Evolutionary conservation across 257 asterid species (phyloP).

Genomic region (Agastache rugosa): DNA sequence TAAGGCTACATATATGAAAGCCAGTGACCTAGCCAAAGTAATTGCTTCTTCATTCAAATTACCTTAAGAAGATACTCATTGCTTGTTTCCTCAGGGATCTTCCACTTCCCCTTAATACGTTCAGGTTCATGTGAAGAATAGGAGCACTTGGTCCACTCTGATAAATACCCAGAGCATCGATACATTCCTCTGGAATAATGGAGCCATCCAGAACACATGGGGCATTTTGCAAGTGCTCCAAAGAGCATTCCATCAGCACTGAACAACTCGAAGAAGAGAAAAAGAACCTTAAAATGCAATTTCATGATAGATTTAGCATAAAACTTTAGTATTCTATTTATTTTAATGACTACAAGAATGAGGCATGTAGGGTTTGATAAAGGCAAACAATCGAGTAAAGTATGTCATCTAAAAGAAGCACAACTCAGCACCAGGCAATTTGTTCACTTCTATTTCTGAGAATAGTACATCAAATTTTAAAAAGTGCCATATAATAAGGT

Average conservation of each 20-base stretch:
- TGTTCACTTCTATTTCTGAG: constrained; percentile 7
- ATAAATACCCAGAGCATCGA: constrained; percentile 76
- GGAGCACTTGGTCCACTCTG: constrained; percentile 94
- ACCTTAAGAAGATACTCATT: constrained; percentile 85
- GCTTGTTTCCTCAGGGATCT: constrained; percentile 76
- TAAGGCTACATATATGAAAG: constrained; percentile 25
- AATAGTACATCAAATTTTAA: constrained; percentile 6
- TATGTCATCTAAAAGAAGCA: background rate
- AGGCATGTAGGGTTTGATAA: constrained; percentile 1
- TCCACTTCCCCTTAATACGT: constrained; percentile 88
- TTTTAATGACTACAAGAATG: constrained; percentile 14
- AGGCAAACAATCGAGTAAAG: background rate
- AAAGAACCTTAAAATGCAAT: constrained; percentile 25
- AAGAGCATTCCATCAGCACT: constrained; percentile 98
- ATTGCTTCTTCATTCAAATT: constrained; percentile 34
- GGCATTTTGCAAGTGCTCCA: constrained; percentile 83
- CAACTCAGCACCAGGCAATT: constrained; percentile 10
- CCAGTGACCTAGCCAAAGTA: constrained; percentile 15
- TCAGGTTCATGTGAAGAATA: constrained; percentile 72
- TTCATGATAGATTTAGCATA: constrained; percentile 22
- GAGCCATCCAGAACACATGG: constrained; percentile 80
- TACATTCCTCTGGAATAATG: constrained; percentile 81
- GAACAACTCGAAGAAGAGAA: constrained; percentile 30
- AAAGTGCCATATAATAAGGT: background rate
- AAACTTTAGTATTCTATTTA: background rate